These are phyloP conservation scores for Trichoderma citrinoviride DNA, from an alignment of 2,329 filamentous ascomycete genomes.

Conservation along the genomic window DNA sequence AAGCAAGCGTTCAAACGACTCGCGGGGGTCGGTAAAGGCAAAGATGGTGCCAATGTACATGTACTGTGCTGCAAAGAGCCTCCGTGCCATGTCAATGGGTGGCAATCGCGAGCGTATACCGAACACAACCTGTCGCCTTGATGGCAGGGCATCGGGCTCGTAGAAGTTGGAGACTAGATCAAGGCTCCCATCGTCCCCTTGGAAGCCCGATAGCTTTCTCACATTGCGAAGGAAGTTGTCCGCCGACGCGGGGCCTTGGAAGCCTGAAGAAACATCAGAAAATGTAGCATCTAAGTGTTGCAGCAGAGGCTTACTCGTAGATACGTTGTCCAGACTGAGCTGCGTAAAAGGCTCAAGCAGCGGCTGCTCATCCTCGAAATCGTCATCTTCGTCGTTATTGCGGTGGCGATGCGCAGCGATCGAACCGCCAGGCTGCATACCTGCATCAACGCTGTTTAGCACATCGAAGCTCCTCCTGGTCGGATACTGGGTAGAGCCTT, in stretches of 20 bases:
- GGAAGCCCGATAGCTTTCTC: conserved; percentile 36
- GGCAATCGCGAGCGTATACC: conserved; percentile 40
- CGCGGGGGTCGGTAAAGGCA: conserved; percentile 46
- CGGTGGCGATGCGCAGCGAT: neutral
- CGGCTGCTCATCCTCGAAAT: conserved; percentile 34
- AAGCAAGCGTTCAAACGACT: conserved; percentile 46
- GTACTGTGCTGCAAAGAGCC: conserved; percentile 52
- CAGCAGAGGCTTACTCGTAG: conserved; percentile 28
- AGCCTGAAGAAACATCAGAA: conserved; percentile 25
- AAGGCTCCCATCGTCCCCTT: conserved; percentile 34
- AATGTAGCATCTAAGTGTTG: no score
- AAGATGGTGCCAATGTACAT: conserved; percentile 58
- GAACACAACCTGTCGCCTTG: conserved; percentile 29
- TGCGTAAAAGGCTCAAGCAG: conserved; percentile 38
- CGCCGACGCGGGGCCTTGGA: conserved; percentile 39
- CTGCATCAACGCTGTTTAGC: neutral
- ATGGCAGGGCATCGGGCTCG: conserved; percentile 36
- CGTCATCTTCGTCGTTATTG: conserved; percentile 30
- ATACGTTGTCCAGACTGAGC: conserved; percentile 34
- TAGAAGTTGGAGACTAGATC: conserved; percentile 36
- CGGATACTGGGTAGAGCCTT: neutral
- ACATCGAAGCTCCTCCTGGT: neutral
- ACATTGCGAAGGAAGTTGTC: conserved; percentile 41
- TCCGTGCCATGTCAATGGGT: conserved; percentile 49
- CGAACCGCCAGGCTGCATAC: conserved; percentile 2